Percentiles rank a stretch among this genome's conserved stretches.
phyloP scores from a whole-genome alignment of 2,329 filamentous ascomycete genomes.

The Fusarium sp. region DNA sequence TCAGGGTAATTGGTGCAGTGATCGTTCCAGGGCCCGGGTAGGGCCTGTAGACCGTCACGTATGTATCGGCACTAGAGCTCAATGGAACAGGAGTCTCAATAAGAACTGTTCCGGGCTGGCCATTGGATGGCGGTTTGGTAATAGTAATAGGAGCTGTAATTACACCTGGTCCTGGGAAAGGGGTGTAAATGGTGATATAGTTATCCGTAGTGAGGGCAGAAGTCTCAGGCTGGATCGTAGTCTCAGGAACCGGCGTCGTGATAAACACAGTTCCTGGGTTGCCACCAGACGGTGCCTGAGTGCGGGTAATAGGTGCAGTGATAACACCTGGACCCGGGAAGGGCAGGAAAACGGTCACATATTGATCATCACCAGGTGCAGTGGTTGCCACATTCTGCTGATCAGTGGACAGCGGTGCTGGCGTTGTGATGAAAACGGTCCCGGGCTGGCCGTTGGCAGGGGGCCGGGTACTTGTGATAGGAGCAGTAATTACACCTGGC shows the following conservation, averaged over 20 bases:
- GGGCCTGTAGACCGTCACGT: slow-evolving; percentile 29
- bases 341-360: slow-evolving; percentile 21
- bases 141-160: slow-evolving; percentile 26
- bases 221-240: neutral
- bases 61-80: slow-evolving; percentile 15
- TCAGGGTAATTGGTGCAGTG: slow-evolving; percentile 29
- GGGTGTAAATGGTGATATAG: slow-evolving; percentile 30
- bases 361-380: neutral
- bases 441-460: slow-evolving; percentile 3
- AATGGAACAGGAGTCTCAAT: slow-evolving; percentile 26
- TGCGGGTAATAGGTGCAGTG: slow-evolving; percentile 24
- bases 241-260: slow-evolving; percentile 14
- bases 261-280: slow-evolving; percentile 28
- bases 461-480: slow-evolving; percentile 2
- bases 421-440: slow-evolving; percentile 15
- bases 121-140: slow-evolving; percentile 15
- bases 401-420: neutral
- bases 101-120: slow-evolving; percentile 24
- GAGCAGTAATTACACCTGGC: slow-evolving; percentile 6
- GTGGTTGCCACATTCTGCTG: neutral
- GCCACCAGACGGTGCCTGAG: slow-evolving; percentile 7
- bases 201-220: slow-evolving; percentile 4
- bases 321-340: slow-evolving; percentile 19
- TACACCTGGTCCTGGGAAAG: slow-evolving; percentile 21
- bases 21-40: slow-evolving; percentile 28